Conservation (phyloP, 352 stramenopile species). For the Phytophthora agathidicida region DNA sequence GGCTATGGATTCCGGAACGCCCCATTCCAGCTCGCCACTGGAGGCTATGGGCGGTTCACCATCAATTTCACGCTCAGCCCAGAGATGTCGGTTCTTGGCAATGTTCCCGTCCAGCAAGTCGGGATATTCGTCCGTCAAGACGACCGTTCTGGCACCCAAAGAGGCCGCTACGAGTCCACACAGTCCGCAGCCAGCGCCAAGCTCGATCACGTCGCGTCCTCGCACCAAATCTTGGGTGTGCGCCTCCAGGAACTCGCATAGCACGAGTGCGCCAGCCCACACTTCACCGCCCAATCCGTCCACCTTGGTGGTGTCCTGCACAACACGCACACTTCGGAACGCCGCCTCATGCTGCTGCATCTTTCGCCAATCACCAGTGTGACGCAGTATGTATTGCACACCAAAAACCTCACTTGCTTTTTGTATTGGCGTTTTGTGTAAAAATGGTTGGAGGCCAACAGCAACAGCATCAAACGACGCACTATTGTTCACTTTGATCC, state of each 20-base stretch:
- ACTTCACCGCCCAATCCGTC: constrained; percentile 65
- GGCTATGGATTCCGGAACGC: constrained; percentile 28
- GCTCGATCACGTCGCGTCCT: constrained; percentile 49
- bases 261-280: constrained; percentile 58
- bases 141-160: constrained; percentile 32
- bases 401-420: too few relatives aligned
- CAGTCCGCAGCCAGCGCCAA: constrained; percentile 61
- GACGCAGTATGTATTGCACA: too few relatives aligned
- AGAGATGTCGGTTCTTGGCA: constrained; percentile 40
- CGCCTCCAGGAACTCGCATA: constrained; percentile 54
- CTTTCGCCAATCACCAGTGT: background rate
- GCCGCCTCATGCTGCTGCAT: constrained; percentile 47
- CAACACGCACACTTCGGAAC: constrained; percentile 44
- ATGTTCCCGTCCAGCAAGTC: constrained; percentile 57
- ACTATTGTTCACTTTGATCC: constrained; percentile 4
- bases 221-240: constrained; percentile 29
- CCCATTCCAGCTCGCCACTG: constrained; percentile 47
- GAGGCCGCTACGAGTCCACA: constrained; percentile 55
- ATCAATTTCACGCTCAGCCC: constrained; percentile 12
- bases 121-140: constrained; percentile 67
- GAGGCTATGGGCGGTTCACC: constrained; percentile 13
- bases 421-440: too few relatives aligned
- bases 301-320: constrained; percentile 60
- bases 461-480: constrained; percentile 11
- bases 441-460: constrained; percentile 42